Evolutionary conservation across 2,329 filamentous ascomycete species (phyloP).

Genomic region (Sporothrix humicola): DNA sequence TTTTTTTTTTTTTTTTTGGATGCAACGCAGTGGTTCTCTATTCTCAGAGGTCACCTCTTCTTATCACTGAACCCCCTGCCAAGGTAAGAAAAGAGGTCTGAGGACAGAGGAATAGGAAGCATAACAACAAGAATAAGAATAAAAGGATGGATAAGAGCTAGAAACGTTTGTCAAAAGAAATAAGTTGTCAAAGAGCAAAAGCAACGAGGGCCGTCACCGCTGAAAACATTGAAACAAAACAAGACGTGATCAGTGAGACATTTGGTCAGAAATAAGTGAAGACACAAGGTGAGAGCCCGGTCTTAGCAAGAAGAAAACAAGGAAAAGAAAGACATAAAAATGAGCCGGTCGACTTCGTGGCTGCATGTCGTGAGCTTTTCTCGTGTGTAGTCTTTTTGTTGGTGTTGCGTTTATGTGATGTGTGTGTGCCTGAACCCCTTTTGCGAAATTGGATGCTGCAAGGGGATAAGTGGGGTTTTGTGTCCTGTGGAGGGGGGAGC

Average conservation of each 20-base stretch:
- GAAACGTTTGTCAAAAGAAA: background rate
- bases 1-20: too few species aligned
- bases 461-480: slow-evolving; percentile 25
- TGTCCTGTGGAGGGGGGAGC: background rate
- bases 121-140: background rate
- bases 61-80: background rate
- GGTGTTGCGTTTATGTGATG: background rate
- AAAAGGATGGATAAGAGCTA: background rate
- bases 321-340: background rate
- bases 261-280: slow-evolving; percentile 2
- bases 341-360: background rate
- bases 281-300: background rate
- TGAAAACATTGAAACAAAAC: slow-evolving; percentile 1
- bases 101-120: background rate
- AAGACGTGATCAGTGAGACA: background rate
- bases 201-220: too few species aligned
- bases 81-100: background rate
- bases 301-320: background rate
- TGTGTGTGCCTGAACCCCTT: slow-evolving; percentile 23
- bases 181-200: background rate
- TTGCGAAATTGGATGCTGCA: slow-evolving; percentile 28
- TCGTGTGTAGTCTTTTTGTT: background rate
- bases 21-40: background rate
- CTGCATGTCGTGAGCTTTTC: background rate
- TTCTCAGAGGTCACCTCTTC: background rate